These are phyloP conservation scores for Penicillium argentinense DNA, from an alignment of 495 filamentous ascomycete genomes.

Conservation along the genomic window DNA sequence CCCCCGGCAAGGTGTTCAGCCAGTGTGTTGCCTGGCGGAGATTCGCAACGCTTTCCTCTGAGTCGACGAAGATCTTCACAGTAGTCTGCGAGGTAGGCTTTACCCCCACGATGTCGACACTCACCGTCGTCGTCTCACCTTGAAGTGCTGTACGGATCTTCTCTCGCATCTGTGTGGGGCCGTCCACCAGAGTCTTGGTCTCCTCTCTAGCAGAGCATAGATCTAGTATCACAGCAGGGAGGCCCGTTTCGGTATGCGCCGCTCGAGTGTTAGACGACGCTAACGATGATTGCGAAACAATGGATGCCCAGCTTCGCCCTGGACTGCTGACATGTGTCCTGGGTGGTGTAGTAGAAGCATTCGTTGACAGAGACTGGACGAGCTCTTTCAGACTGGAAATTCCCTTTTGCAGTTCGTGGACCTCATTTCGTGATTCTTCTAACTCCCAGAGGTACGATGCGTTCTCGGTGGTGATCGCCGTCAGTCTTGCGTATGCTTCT, in stretches of 20 bases:
- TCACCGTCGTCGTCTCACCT: background rate
- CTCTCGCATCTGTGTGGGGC: background rate
- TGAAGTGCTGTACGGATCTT: background rate
- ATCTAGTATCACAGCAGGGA: background rate
- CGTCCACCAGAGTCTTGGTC: background rate
- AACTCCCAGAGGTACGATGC: too few relatives aligned
- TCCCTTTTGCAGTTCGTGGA: too few relatives aligned
- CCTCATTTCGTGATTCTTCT: too few relatives aligned
- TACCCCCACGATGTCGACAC: background rate
- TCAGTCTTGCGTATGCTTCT: too few relatives aligned
- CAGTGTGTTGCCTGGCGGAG: conserved; percentile 1
- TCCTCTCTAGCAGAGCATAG: conserved; percentile 12
- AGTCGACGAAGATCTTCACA: conserved; percentile 1
- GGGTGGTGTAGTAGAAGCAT: too few relatives aligned
- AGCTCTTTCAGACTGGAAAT: too few relatives aligned
- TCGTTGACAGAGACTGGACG: too few relatives aligned
- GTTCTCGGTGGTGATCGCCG: too few relatives aligned
- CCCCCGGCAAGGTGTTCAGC: conserved; percentile 1
- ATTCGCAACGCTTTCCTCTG: conserved; percentile 1
- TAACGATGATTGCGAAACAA: background rate
- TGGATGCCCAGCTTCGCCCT: background rate
- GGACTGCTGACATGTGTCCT: too few relatives aligned
- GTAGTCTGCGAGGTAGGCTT: background rate
- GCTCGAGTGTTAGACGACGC: background rate
- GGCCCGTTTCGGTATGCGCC: background rate